Base-by-base conservation (phyloP, 139 green algal species). In the Auxenochlorella pyrenoidosa region DNA sequence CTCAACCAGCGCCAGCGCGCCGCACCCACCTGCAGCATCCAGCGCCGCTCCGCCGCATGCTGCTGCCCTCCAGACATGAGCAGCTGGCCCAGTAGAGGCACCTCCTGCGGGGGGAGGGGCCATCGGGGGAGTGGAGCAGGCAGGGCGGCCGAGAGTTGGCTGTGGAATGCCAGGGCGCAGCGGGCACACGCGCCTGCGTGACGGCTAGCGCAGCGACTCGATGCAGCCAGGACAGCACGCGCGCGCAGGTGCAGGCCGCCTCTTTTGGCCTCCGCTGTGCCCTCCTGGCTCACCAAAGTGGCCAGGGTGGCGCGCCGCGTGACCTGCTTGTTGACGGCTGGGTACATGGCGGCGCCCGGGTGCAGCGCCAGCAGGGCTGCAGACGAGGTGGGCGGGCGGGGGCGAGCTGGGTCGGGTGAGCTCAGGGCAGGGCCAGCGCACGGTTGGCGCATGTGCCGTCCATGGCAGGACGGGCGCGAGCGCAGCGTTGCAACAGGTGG, bases 41-140 rank as follows among this genome's bases (percentile, higher is more conserved):
- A 97, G 60, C 44, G 40, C 82, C 89, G 89, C 88, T 96, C 89
- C 5, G 77, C 82, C 2, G 65, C 41, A 26, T 89, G 82, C 66
- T 86, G 66, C 54, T 73, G 77, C 36, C 51, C 70, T 63, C 86
- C 86, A 13, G 63, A 84, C 30, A 79, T n/a, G 79, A 92, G 84
- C 63, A 91, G 82, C 71, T 91, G 79, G 28, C 83, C 71, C 71
- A 93, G 83, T 72, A 95, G 86, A 32, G 94, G 91, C 51, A 94
- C 73, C 13, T 90, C 77, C 80, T 87, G 87, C 51, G 68, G 1
- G 40, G 68, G 6, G 32, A 13, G 22, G 34, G 72, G 72, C n/a
- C n/a, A n/a, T n/a, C n/a, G n/a, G 38, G 2, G 40, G 72, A 16
- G 12, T 19, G 36, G 72, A 32, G 38, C 73, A 79, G 73, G n/a